Base-by-base conservation (phyloP, 2,329 filamentous ascomycete genomes). In the Diaporthe sp. region DNA sequence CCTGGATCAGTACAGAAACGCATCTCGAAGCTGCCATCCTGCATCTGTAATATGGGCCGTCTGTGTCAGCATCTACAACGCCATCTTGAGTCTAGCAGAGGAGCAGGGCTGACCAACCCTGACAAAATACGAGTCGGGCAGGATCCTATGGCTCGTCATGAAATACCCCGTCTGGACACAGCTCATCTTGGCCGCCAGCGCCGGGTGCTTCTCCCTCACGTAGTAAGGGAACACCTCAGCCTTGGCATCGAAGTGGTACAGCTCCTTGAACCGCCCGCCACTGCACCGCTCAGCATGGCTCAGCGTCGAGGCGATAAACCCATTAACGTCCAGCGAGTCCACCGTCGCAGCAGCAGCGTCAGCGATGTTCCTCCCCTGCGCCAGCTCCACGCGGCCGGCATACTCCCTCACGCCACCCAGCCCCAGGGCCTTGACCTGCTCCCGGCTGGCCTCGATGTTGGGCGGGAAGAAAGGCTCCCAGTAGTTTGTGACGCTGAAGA, bases 401-500 rank as follows among this genome's bases (percentile, higher is more conserved):
- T 85, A 87, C 73, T 80, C 80, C 15, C 87, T 83, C 77, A 84
- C 86, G 0, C 83, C 84, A 3, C n/a, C 28, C 22, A 88, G 80
- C 7, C 85, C 86, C 17, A 81, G 78, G 44, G 83, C 82, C 5
- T 79, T 75, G 3, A 85, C 87, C 70, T 82, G 82, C 31, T 81
- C 79, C 17, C 86, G 84, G 58, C 58, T 65, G 4, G 19, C 37
- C 28, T 57, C 46, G 75, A 83, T 85, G 76, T 87, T 85, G 0
- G 85, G 83, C 3, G 85, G 82, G 79, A 86, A 85, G 79, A 89
- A 89, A 3, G 85, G 84, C 72, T 88, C 86, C 86, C 87, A 91
- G 81, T 88, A 91, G 77, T 91, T 86, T 0, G 89, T 91, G 68
- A 90, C 87, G 76, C 85, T 84, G 81, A 91, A 91, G 76, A 91